A percentile compares a stretch with the other conserved stretches of the same genome.
These are phyloP conservation scores for Monilinia aucupariae DNA, from an alignment of 2,329 filamentous ascomycete species.

Conservation along the genomic window DNA sequence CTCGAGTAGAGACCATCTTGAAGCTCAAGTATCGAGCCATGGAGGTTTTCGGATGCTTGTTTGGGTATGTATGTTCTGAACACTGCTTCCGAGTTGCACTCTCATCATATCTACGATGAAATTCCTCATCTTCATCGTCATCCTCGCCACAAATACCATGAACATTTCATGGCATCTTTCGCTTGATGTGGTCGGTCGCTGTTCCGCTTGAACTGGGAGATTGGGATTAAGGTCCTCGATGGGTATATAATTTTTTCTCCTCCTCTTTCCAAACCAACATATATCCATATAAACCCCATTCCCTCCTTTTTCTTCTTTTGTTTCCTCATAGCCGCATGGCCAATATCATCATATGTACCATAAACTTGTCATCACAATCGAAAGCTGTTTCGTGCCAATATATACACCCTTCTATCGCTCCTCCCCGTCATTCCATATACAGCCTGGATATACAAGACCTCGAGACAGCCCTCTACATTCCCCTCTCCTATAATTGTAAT, in stretches of 20 bases:
- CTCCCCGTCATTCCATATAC: not conserved
- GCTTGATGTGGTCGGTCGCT: not conserved
- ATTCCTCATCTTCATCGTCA: not conserved
- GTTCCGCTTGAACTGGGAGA: too few species aligned
- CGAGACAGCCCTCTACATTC: not conserved
- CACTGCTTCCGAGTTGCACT: not conserved
- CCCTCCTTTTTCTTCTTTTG: not conserved
- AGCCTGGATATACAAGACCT: not conserved
- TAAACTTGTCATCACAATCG: not conserved
- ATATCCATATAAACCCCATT: not conserved
- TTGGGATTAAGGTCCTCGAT: not conserved
- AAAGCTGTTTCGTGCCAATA: not conserved
- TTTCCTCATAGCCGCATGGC: not conserved
- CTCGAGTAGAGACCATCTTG: too few species aligned
- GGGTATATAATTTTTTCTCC: not conserved
- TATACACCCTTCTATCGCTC: not conserved
- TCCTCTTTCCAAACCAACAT: not conserved
- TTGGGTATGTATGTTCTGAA: too few species aligned
- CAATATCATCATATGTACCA: not conserved
- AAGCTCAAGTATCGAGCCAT: not conserved
- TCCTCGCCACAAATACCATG: too few species aligned
- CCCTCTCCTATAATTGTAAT: slow-evolving; percentile 13
- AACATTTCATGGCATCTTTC: too few species aligned
- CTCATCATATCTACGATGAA: not conserved
- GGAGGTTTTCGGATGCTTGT: not conserved